These are phyloP conservation scores for Penicillium nordicum DNA, from an alignment of 2,329 filamentous ascomycete genomes.

Conservation along the genomic window DNA sequence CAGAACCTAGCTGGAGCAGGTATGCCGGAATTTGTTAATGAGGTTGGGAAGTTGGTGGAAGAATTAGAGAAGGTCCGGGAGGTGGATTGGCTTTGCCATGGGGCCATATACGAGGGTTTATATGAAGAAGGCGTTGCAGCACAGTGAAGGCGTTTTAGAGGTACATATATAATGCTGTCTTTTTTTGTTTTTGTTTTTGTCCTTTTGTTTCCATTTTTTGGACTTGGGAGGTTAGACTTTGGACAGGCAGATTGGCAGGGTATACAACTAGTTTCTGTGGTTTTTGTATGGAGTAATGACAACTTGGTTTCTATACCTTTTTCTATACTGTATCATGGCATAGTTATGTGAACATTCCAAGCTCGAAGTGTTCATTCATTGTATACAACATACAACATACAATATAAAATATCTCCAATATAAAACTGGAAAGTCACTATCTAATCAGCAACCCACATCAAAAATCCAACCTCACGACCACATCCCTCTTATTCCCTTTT, in stretches of 20 bases:
- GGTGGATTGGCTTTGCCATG: slow-evolving; percentile 59
- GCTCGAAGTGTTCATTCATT: no score
- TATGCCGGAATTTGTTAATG: slow-evolving; percentile 59
- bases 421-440: background rate
- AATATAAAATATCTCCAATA: background rate
- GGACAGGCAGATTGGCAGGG: slow-evolving; percentile 11
- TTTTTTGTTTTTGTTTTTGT: background rate
- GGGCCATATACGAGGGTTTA: slow-evolving; percentile 55
- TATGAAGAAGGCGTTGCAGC: slow-evolving; percentile 27
- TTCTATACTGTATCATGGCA: background rate
- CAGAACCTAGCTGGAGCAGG: slow-evolving; percentile 59
- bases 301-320: background rate
- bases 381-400: no score
- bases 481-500: background rate
- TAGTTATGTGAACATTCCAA: background rate
- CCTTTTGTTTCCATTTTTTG: background rate
- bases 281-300: background rate
- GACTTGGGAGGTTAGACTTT: background rate
- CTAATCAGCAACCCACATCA: slow-evolving; percentile 11
- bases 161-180: slow-evolving; percentile 6
- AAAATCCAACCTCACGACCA: slow-evolving; percentile 3
- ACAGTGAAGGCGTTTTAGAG: slow-evolving; percentile 14
- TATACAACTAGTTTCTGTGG: background rate
- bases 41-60: slow-evolving; percentile 59
- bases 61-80: slow-evolving; percentile 55